Evolutionary conservation across 2,329 filamentous ascomycete genomes (phyloP).

Genomic region (Echinosphaeria canescens): DNA sequence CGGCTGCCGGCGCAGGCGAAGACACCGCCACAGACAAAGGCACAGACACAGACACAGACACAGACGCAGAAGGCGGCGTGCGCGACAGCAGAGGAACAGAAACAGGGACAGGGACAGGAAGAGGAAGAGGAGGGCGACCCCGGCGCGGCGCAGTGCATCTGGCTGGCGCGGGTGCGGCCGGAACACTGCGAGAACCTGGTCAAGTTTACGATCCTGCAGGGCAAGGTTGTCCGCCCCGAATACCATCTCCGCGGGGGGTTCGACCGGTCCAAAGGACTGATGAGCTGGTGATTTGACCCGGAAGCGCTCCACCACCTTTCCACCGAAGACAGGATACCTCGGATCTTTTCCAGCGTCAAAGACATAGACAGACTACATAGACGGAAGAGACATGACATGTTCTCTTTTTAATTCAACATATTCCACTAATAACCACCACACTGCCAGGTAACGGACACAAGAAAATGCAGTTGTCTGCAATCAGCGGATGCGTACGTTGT

Average conservation of each 20-base stretch:
- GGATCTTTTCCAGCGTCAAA: not conserved
- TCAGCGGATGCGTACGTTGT: too few species aligned
- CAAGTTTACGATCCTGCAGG: constrained; percentile 72
- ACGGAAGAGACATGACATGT: too few species aligned
- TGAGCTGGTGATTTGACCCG: constrained; percentile 91
- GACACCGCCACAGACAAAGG: constrained; percentile 8
- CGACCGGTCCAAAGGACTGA: constrained; percentile 56
- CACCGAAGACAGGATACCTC: too few species aligned
- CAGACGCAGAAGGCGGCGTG: constrained; percentile 5
- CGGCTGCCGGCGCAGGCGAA: constrained; percentile 7
- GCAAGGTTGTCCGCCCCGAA: constrained; percentile 82
- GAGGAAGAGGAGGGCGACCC: constrained; percentile 16
- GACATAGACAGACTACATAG: not conserved
- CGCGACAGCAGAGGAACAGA: constrained; percentile 9
- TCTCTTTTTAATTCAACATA: too few species aligned
- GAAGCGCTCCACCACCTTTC: too few species aligned
- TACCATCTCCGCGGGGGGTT: constrained; percentile 77
- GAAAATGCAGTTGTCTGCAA: too few species aligned
- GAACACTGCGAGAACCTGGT: constrained; percentile 91
- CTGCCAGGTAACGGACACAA: too few species aligned
- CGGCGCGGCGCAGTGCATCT: constrained; percentile 74
- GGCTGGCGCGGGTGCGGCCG: constrained; percentile 66
- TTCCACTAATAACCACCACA: too few species aligned
- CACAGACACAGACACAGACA: too few species aligned
- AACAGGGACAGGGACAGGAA: constrained; percentile 8